Base-by-base conservation (phyloP, 768 basidiomycete genomes). In the Hypsizygus marmoreus region DNA sequence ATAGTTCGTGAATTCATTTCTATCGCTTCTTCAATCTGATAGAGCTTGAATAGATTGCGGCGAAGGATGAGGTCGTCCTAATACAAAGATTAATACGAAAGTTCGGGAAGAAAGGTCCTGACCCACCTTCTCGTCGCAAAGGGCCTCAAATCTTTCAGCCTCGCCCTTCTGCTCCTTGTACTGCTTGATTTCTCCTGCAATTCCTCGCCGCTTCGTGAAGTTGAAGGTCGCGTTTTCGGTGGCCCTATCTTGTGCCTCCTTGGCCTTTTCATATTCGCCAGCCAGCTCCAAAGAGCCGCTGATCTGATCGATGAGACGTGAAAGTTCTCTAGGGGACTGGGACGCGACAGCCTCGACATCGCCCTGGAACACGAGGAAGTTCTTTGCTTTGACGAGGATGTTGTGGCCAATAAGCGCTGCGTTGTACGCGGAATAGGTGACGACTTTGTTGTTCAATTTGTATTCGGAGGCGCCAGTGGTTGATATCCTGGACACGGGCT, bases 301-400 rank as follows among this genome's bases (percentile, higher is more conserved):
- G 50, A 98, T 97, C 62, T 97, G 93, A 55, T 99, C 97, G 35
- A 99, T 88, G 24, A 98, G 84, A 13, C 82, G 81, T 0, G 95
- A 79, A 16, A 98, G 81, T 56, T 95, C 94, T 47, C 85, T 84
- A 12, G 97, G 82, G 1, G 90, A 93, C 56, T 99, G 97, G 2
- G 91, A 90, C 0, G 97, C 97, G 25, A 99, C 91, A 2, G 93
- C 91, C 68, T 99, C 97, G 24, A 99, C 97, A 61, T 98, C 97
- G 40, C 97, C 97, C 62, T 99, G 97, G 72, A 99, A 98, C 9
- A 98, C 97, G 41, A 98, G 85, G 60, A 98, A 99, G 71, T 98
- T 98, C 73, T 97, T 97, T 10, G 97, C 97, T 69, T 97, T 97
- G 59, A 98, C 94, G 36, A 98, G 88, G 59, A 99, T 91, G 59